Conservation (phyloP, 1,284 basidiomycete species). For the Pyrrhoderma noxium region DNA sequence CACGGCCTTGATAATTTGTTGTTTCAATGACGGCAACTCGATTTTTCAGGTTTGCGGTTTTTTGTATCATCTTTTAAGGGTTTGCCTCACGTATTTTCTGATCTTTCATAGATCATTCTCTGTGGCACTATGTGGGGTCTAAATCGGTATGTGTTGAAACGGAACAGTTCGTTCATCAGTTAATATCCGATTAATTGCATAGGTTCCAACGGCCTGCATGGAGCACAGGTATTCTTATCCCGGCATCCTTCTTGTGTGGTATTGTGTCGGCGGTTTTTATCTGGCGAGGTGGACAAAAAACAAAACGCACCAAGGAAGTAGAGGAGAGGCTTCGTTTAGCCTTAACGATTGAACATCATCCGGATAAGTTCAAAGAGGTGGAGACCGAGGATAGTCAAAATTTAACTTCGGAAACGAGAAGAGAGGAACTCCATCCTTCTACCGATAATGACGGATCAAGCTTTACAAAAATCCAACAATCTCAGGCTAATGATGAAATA, state of each 20-base stretch:
- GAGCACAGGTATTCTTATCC: conserved; percentile 69
- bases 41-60: conserved; percentile 62
- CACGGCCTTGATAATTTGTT: conserved; percentile 55
- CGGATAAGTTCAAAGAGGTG: conserved; percentile 8
- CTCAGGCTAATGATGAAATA: neutral
- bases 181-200: neutral
- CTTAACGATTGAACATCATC: conserved; percentile 39
- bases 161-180: neutral
- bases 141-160: conserved; percentile 43
- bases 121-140: conserved; percentile 83
- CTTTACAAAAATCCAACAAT: neutral
- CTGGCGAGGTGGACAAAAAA: conserved; percentile 70
- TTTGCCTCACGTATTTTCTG: neutral
- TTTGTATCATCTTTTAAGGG: conserved; percentile 4
- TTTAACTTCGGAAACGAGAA: no score
- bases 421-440: no score
- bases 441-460: neutral
- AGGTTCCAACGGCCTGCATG: conserved; percentile 59
- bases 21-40: conserved; percentile 74
- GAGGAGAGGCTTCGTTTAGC: conserved; percentile 64
- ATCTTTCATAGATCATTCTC: conserved; percentile 43
- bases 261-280: conserved; percentile 76
- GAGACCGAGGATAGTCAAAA: neutral
- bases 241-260: conserved; percentile 71
- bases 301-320: conserved; percentile 72